A percentile compares a stretch with the other conserved stretches of the same genome.
phyloP scores from a whole-genome alignment of 2,329 filamentous ascomycete genomes.

The Lasiodiplodia hormozganensis region DNA sequence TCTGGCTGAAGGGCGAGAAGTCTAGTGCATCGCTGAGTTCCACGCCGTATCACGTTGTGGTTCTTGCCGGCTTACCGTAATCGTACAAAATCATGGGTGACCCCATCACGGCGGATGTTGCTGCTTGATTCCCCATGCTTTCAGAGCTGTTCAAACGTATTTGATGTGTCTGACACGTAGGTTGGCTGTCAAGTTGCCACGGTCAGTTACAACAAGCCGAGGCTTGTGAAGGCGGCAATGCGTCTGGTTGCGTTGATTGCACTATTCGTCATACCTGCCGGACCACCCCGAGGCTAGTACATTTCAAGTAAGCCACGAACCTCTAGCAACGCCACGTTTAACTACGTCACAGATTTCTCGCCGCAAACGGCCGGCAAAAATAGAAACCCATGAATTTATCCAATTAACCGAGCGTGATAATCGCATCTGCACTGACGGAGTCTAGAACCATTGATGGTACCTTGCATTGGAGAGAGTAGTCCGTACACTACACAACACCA shows the following conservation, averaged over 20 bases:
- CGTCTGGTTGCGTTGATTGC: background rate
- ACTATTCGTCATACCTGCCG: background rate
- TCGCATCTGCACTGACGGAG: no score
- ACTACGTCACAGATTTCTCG: background rate
- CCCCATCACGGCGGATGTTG: background rate
- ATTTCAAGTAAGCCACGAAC: background rate
- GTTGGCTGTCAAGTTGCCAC: no score
- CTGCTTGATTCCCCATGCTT: background rate
- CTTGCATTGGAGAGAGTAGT: no score
- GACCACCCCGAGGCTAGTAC: background rate
- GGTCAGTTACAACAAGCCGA: no score
- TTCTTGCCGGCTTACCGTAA: background rate
- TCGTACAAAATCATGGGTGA: background rate
- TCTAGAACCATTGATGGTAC: no score
- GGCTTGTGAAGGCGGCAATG: background rate
- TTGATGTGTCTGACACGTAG: no score
- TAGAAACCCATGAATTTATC: no score
- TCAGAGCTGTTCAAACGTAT: background rate
- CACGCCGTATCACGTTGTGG: background rate
- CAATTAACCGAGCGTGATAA: no score
- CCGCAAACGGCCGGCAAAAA: background rate
- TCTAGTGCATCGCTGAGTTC: background rate
- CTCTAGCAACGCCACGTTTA: background rate
- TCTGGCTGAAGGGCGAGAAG: slow-evolving; percentile 27
- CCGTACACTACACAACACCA: no score